Percentiles rank a stretch among this genome's conserved stretches.
phyloP scores from a whole-genome alignment of 305 asterid genomes.

The Solanum hybrid region DNA sequence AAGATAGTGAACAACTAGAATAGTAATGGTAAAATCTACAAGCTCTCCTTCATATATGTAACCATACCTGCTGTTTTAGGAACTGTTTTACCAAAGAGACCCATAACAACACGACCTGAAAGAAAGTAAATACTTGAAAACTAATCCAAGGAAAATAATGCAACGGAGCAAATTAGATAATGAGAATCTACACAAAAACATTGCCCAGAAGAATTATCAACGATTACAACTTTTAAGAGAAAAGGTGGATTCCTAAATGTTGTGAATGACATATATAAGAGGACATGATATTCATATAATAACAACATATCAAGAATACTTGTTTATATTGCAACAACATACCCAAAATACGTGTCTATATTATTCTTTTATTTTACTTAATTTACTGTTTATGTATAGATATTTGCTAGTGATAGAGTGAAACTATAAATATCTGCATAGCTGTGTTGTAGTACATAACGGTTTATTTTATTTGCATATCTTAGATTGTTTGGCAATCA shows the following conservation, averaged over 20 bases:
- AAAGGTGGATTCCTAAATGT: background rate
- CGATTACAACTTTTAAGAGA: background rate
- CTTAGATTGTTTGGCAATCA: background rate
- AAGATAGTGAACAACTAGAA: background rate
- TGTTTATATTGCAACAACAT: background rate
- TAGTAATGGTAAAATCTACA: background rate
- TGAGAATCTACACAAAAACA: background rate
- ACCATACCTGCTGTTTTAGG: slow-evolving; percentile 86
- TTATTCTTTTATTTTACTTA: background rate
- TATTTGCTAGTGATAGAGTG: background rate
- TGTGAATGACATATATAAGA: background rate
- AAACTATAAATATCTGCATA: background rate
- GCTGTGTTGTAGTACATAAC: background rate
- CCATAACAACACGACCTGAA: slow-evolving; percentile 83
- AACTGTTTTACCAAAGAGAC: slow-evolving; percentile 89
- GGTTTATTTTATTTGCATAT: background rate
- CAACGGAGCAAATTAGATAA: background rate
- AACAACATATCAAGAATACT: background rate
- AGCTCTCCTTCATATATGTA: background rate
- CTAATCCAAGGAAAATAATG: background rate
- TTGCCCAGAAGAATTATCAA: background rate
- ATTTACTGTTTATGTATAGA: background rate
- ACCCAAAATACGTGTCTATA: background rate
- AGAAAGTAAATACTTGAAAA: background rate
- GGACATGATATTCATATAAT: background rate